Conservation (phyloP, 2,329 filamentous ascomycete species). For the Uncinocarpus reesii region DNA sequence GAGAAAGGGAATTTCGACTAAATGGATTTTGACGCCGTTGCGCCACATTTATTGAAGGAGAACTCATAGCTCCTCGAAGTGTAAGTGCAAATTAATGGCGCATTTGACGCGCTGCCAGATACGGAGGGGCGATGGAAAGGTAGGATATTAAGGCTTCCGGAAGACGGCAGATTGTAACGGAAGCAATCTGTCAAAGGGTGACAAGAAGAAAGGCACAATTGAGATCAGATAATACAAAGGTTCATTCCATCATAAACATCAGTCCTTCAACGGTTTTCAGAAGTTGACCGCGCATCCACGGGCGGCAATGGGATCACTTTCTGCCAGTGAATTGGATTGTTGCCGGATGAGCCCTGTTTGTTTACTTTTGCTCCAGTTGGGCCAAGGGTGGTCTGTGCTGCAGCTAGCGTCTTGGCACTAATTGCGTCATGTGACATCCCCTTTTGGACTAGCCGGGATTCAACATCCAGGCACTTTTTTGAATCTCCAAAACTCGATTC, state of each 20-base stretch:
- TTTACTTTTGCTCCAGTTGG: constrained; percentile 16
- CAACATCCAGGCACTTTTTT: not conserved
- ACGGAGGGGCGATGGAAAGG: too few relatives aligned
- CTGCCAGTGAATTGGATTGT: not conserved
- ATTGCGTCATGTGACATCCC: constrained; percentile 4
- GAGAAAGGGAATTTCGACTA: constrained; percentile 53
- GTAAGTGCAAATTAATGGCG: not conserved
- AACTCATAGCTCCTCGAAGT: constrained; percentile 32
- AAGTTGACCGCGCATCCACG: too few relatives aligned
- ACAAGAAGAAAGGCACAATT: not conserved
- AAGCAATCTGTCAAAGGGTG: not conserved
- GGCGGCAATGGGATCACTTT: too few relatives aligned
- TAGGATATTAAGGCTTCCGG: too few relatives aligned
- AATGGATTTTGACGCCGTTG: constrained; percentile 76
- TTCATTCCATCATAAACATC: constrained; percentile 3
- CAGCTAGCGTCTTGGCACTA: constrained; percentile 9
- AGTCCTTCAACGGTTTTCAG: too few relatives aligned
- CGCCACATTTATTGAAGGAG: constrained; percentile 50
- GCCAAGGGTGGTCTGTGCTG: constrained; percentile 9
- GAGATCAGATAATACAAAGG: not conserved
- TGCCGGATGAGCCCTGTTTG: constrained; percentile 16
- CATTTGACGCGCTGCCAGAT: not conserved
- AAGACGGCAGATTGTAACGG: too few relatives aligned
- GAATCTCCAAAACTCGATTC: not conserved
- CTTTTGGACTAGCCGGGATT: not conserved